Evolutionary conservation across 352 stramenopile genomes (phyloP), one percentile per base, ranked within the genome.

Genomic region (Phytophthora meadii): DNA sequence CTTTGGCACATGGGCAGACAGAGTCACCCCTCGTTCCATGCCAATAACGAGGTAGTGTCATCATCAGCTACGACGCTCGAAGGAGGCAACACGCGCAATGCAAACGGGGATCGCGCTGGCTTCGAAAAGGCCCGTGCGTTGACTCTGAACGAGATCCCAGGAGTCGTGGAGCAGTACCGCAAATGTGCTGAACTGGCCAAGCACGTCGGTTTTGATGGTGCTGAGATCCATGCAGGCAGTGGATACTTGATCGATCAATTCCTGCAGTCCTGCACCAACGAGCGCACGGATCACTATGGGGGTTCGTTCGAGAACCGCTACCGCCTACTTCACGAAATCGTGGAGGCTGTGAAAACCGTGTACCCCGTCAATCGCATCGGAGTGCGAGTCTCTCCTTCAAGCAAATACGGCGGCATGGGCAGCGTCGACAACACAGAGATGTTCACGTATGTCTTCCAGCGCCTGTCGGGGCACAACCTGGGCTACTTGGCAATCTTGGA

Each of bases 181-280:
- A 70, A 82, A 45, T 83, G 66, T 2, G 89, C 90, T 0, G 65
- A 78, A 30, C 75, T 74, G 5, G 80, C 85, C n/a, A 90, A 92
- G 45, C 57, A 86, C 54, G 90, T 89, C 12, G 92, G 93, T 22
- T 97, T 80, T 11, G 69, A 74, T 9, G 64, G 69, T 6, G 55
- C 65, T 24, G 69, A 74, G 47, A 51, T 76, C 27, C 92, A 98
- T 71, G 68, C 40, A 6, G 91, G 83, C 8, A 94, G 97, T 54
- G 93, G 90, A 12, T 98, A 98, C 62, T 68, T 98, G 40, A 72
- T 98, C 48, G 89, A 98, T 32, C 67, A 78, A 52, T 80, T 80
- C 60, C 48, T 82, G 22, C 62, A 82, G 12, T 62, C 54, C 1
- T 51, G 72, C 45, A 84, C 68, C 37, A 98, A 97, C 71, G 54